Base-by-base conservation (phyloP, 139 green algal genomes). In the Chlamydomonas sphaeroides region DNA sequence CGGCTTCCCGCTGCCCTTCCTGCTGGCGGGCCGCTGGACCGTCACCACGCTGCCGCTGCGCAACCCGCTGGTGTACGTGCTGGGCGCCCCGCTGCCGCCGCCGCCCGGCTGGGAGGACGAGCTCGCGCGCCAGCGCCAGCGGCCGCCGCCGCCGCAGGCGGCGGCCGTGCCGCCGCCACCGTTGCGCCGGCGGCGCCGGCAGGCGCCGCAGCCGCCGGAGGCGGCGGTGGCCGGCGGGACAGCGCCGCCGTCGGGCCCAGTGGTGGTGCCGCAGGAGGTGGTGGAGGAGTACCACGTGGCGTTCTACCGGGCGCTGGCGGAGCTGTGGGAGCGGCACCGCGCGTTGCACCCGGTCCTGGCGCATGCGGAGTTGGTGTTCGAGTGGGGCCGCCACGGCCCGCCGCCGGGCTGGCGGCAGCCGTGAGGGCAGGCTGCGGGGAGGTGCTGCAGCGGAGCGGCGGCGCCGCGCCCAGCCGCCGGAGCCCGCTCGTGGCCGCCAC, bases 1-100 rank as follows among this genome's bases (percentile, higher is more conserved):
- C 26, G 94, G 94, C 59, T 96, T 96, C 83, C 93, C 90, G 5
- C 72, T 97, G 15, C 94, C 94, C 5, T 97, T 93, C 86, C 63
- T 95, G 36, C 83, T 95, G 59, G 89, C 68, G 28, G 77, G 94
- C 28, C 76, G 92, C 39, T 94, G 90, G 89, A 86, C 87, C 15
- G 18, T 95, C 0, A 89, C 92, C 38, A 94, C 94, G 0, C 81
- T 97, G 38, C 94, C 94, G 1, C 73, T 80, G n/a, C 78, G 78
- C 26, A 85, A 85, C 11, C 87, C 87, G 11, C 78, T 93, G 23
- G 30, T 91, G 38, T 97, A 94, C 71, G 85, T 97, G 7, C 59
- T 97, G 20, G 94, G 94, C 30, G 59, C 88, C 49, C 94, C 94
- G 25, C 88, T 97, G 59, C 39, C 68, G 8, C 86, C 89, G 3